Base-by-base conservation (phyloP, 2,329 filamentous ascomycete genomes). In the Diaporthe caulivora region DNA sequence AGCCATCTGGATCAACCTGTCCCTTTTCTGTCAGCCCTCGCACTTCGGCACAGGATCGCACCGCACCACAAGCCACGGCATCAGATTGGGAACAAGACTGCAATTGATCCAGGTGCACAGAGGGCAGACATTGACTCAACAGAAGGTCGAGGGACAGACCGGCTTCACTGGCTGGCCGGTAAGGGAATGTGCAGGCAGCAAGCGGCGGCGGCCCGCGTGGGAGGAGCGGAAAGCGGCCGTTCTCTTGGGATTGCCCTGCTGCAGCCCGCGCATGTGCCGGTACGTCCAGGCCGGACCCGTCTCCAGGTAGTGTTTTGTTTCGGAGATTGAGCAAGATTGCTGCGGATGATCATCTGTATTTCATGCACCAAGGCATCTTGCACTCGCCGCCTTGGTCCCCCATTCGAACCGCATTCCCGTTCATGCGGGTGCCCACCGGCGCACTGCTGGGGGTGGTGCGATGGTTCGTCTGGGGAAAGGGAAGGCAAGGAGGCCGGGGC, bases 221-320 rank as follows among this genome's bases (percentile, higher is more conserved):
- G 42, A 70, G 55, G 44, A 58, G 68, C 68, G 68, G 54, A 70
- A 70, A 29, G 31, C 31, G 68, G 54, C 54, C 68, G 42, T 60
- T 8, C 68, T 49, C n/a, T 18, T 37, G 42, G 24, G n/a, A 24
- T 10, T 49, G 54, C 29, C 29, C 47, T 54, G 49, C 34, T 42
- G 49, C 49, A 58, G 26, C 34, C 34, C 34, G 34, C 21, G 21
- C 67, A 65, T 65, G 42, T 49, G 42, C 42, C 60, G 42, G 21
- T 10, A 21, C n/a, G 17, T 11, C 10, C 60, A 34, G 34, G 29
- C 42, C 21, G 26, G 60, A n/a, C 29, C n/a, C n/a, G 37, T 34
- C 40, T 31, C 51, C 24, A 42, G 53, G 53, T 24, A 58, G 13
- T 13, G 53, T 70, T 70, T 47, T 21, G 42, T 57, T 47, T 42